Evolutionary conservation across 805 yeast species (phyloP).

Genomic region (Pichia exigua): DNA sequence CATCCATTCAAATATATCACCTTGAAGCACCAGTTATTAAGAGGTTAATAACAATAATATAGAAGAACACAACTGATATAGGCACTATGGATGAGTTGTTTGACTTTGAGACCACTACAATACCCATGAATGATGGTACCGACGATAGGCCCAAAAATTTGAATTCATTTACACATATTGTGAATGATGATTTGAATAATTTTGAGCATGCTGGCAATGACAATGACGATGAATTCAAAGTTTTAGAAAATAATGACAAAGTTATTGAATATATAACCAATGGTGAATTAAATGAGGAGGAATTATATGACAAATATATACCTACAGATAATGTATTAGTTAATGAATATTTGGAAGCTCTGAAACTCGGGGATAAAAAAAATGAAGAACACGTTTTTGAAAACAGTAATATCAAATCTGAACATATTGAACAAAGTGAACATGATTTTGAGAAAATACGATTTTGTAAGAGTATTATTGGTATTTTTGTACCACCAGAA

Average conservation of each 20-base stretch:
- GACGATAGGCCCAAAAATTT: not conserved
- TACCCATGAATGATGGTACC: not conserved
- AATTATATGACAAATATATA: constrained; percentile 24
- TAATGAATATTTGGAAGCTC: constrained; percentile 12
- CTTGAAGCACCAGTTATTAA: not conserved
- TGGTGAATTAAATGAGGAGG: constrained; percentile 9
- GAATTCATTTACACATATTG: not conserved
- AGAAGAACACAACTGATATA: not conserved
- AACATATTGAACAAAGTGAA: constrained; percentile 1
- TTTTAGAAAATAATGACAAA: not conserved
- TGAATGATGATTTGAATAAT: not conserved
- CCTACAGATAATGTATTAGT: constrained; percentile 21
- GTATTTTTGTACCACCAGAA: constrained; percentile 62
- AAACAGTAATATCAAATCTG: not conserved
- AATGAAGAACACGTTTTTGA: not conserved
- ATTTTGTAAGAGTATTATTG: constrained; percentile 5
- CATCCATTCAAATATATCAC: not conserved
- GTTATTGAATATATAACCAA: not conserved
- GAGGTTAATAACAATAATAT: not conserved
- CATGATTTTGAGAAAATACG: constrained; percentile 8
- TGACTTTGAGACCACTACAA: constrained; percentile 6
- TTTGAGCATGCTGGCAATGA: not conserved
- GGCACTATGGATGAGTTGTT: not conserved
- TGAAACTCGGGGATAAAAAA: constrained; percentile 1
- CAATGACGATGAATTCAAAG: not conserved